phyloP scores from a whole-genome alignment of 371 early-diverging fungal species.

The Nosema muscidifuracis region DNA sequence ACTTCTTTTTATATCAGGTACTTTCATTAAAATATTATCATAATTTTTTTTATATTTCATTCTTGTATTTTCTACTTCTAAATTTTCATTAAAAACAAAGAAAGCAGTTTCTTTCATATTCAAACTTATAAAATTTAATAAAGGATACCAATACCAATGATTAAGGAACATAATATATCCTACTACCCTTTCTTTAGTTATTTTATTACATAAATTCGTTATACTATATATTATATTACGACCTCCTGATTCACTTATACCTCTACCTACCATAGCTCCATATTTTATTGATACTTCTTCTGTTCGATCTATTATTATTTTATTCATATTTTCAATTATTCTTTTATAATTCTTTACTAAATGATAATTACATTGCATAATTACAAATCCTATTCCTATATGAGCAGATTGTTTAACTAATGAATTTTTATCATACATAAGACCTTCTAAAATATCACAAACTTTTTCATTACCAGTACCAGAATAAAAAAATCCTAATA shows the following conservation, averaged over 20 bases:
- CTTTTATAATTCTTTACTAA: constrained; percentile 69
- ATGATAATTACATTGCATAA: constrained; percentile 84
- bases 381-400: constrained; percentile 88
- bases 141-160: constrained; percentile 99
- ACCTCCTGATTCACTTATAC: constrained; percentile 83
- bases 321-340: constrained; percentile 70
- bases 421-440: constrained; percentile 88
- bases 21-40: constrained; percentile 25
- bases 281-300: constrained; percentile 84
- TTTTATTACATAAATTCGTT: constrained; percentile 74
- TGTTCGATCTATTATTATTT: constrained; percentile 78
- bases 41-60: constrained; percentile 10
- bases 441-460: constrained; percentile 79
- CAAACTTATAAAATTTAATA: constrained; percentile 61
- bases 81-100: constrained; percentile 39
- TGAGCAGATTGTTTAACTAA: constrained; percentile 95
- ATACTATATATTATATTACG: constrained; percentile 86
- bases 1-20: constrained; percentile 39
- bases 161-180: constrained; percentile 91
- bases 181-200: constrained; percentile 80
- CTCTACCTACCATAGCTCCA: constrained; percentile 91
- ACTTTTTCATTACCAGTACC: constrained; percentile 77
- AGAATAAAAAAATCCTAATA: constrained; percentile 90
- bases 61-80: constrained; percentile 20
- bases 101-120: constrained; percentile 50